These are phyloP conservation scores for Amphicarpaea edgeworthii DNA, from an alignment of 306 rosid genomes.

Conservation along the genomic window DNA sequence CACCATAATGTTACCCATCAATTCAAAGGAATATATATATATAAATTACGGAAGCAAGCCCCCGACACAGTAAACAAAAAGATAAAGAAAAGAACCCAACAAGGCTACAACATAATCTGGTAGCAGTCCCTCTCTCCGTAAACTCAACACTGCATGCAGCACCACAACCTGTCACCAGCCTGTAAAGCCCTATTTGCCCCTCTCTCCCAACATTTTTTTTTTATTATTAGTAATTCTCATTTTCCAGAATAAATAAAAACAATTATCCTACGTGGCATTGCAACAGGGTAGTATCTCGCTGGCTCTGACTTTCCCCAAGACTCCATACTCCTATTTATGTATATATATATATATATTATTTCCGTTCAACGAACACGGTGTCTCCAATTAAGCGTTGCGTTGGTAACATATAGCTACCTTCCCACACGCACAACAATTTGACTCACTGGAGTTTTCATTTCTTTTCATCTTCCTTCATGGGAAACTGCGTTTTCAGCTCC, in stretches of 20 bases:
- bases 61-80: not conserved
- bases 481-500: constrained; percentile 62
- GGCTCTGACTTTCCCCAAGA: not conserved
- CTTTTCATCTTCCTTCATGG: constrained; percentile 50
- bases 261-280: constrained; percentile 31
- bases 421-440: not conserved
- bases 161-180: constrained; percentile 48
- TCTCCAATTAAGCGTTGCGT: constrained; percentile 9
- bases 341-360: too few species aligned
- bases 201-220: not conserved
- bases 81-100: not conserved
- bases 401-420: constrained; percentile 5
- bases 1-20: too few species aligned
- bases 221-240: not conserved
- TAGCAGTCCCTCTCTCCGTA: not conserved
- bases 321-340: not conserved
- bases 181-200: constrained; percentile 16
- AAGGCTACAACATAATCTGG: not conserved
- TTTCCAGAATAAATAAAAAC: not conserved
- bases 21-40: too few species aligned
- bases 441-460: not conserved
- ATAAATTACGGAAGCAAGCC: too few species aligned
- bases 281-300: not conserved
- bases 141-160: constrained; percentile 1
- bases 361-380: not conserved